phyloP scores from a whole-genome alignment of 345 rosid species.

The Populus deltoides region DNA sequence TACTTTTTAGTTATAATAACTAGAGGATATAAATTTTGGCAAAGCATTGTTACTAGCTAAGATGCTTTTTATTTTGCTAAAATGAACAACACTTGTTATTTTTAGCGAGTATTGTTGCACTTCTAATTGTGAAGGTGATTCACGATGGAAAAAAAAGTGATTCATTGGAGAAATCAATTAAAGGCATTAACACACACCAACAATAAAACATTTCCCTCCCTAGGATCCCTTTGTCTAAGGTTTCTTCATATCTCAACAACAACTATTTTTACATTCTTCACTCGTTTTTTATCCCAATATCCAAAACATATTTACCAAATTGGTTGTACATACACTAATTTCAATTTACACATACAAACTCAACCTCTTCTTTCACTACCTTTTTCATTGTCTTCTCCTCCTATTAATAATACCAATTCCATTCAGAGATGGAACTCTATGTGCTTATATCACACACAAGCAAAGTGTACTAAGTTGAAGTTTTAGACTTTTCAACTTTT shows the following conservation, averaged over 20 bases:
- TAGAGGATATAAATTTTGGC: too few relatives aligned
- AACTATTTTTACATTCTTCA: background rate
- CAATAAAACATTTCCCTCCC: slow-evolving; percentile 23
- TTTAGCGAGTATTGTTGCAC: too few relatives aligned
- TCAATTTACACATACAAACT: background rate
- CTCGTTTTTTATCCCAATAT: background rate
- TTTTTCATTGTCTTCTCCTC: slow-evolving; percentile 18
- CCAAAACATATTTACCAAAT: background rate
- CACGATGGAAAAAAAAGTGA: too few relatives aligned
- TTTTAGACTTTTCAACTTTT: background rate
- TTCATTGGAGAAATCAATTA: too few relatives aligned
- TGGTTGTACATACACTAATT: slow-evolving; percentile 10
- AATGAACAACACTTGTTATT: too few relatives aligned
- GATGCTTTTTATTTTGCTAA: too few relatives aligned
- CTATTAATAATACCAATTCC: background rate
- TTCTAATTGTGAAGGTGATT: too few relatives aligned
- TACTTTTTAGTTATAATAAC: too few relatives aligned
- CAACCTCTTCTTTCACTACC: slow-evolving; percentile 21
- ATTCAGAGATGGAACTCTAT: slow-evolving; percentile 57
- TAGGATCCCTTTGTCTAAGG: slow-evolving; percentile 26
- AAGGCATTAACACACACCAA: background rate
- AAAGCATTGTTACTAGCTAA: too few relatives aligned
- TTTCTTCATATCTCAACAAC: slow-evolving; percentile 15
- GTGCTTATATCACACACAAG: slow-evolving; percentile 87
- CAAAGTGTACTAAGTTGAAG: slow-evolving; percentile 67